Percentiles rank a stretch among this genome's conserved stretches.
Conservation (phyloP, 2,329 filamentous ascomycete genomes). For the Ophiostoma fasciatum region DNA sequence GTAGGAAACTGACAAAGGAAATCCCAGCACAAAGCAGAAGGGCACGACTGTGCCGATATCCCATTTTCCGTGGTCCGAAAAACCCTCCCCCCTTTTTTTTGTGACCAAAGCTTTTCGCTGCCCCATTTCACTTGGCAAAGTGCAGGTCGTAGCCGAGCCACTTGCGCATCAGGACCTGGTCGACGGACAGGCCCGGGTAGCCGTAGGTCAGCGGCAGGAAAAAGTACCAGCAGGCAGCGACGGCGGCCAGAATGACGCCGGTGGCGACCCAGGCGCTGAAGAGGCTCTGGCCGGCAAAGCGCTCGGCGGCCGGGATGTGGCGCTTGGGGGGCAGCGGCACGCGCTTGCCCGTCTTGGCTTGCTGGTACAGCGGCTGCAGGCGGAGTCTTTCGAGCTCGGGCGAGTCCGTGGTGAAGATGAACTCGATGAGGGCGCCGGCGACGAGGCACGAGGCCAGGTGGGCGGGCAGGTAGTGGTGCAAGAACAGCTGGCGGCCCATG, state of each 20-base stretch:
- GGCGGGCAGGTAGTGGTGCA: slow-evolving; percentile 93
- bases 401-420: slow-evolving; percentile 86
- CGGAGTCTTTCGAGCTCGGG: slow-evolving; percentile 37
- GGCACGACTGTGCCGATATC: no score
- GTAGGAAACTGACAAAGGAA: no score
- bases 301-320: slow-evolving; percentile 65
- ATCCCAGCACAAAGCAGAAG: no score
- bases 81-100: background rate
- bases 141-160: slow-evolving; percentile 97
- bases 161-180: slow-evolving; percentile 69
- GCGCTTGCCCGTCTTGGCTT: slow-evolving; percentile 31
- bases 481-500: slow-evolving; percentile 95
- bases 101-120: no score
- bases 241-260: slow-evolving; percentile 49
- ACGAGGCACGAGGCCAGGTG: slow-evolving; percentile 85
- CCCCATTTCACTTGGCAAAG: slow-evolving; percentile 70
- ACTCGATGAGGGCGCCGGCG: slow-evolving; percentile 81
- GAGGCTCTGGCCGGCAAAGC: slow-evolving; percentile 66
- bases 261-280: slow-evolving; percentile 66
- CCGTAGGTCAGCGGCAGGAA: slow-evolving; percentile 94
- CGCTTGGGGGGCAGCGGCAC: slow-evolving; percentile 29
- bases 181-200: slow-evolving; percentile 70
- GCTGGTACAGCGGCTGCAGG: slow-evolving; percentile 31
- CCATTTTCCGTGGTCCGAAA: no score
- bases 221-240: slow-evolving; percentile 73